Base-by-base conservation (phyloP, 2,329 filamentous ascomycete genomes). In the Colletotrichum cuscutae region DNA sequence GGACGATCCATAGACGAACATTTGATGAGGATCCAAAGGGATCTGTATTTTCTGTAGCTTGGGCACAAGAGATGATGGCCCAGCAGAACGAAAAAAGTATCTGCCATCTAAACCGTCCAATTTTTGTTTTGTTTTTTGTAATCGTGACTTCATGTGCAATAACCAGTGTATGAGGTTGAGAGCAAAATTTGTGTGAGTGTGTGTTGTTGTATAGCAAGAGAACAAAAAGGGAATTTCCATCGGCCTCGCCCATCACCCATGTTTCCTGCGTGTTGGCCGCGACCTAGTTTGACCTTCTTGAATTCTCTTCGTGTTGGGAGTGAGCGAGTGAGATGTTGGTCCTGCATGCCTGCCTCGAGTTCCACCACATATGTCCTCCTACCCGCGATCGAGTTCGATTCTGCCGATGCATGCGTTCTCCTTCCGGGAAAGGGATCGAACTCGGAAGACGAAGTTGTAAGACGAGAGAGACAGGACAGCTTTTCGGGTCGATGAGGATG, bases 81-180 rank as follows among this genome's bases (percentile, higher is more conserved):
- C 32, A 58, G 22, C 19, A 52, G 52, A 24, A 49, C 59, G 22
- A 52, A 49, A 26, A 49, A 53, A 28, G 57, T 35, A 70, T 59
- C 46, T 69, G 60, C 66, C 9, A 64, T 64, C 66, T 65, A 63
- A 26, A 32, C 53, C 65, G 8, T 59, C 65, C 59, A 63, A 59
- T 22, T 52, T 72, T 69, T 64, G 49, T 54, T 46, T 32, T 11
- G 30, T 30, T 32, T 32, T 35, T 59, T 49, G 42, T 49, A 49
- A 59, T 69, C 54, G 59, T 69, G 58, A 69, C 65, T 70, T 72
- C 66, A 37, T 70, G 35, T 70, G 59, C 65, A 35, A 70, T 61
- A 60, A 66, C 59, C 58, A 30, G 24, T 54, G 28, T 66, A 54
- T 28, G 22, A 61, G 63, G 56, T 56, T 49, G 12, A 19, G 26